A percentile compares a stretch with the other conserved stretches of the same genome.
Conservation (phyloP, 306 rosid species). For the Dalbergia cochinchinensis region DNA sequence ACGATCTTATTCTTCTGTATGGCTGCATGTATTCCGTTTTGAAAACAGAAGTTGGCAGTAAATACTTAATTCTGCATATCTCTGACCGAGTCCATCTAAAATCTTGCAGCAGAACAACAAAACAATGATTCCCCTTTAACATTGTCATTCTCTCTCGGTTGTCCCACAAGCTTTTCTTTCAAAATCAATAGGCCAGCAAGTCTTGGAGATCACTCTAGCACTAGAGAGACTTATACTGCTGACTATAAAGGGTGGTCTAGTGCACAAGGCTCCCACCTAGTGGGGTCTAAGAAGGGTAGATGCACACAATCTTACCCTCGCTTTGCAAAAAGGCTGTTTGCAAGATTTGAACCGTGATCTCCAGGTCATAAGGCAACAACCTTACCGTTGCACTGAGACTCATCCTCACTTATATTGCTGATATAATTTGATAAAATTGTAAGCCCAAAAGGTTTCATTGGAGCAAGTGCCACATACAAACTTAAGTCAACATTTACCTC, state of each 20-base stretch:
- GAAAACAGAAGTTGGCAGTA: background rate
- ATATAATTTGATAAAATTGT: background rate
- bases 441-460: slow-evolving; percentile 17
- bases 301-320: no score
- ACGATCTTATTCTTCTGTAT: slow-evolving; percentile 1
- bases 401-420: no score
- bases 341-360: no score
- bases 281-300: no score
- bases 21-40: background rate
- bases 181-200: slow-evolving; percentile 19
- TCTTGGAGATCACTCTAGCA: slow-evolving; percentile 16
- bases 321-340: no score
- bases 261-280: no score
- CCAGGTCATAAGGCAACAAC: no score
- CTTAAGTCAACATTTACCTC: background rate
- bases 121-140: slow-evolving; percentile 16
- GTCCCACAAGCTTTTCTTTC: slow-evolving; percentile 28
- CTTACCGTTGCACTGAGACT: no score
- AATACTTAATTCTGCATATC: slow-evolving; percentile 28
- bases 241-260: background rate
- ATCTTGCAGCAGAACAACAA: background rate
- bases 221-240: slow-evolving; percentile 9
- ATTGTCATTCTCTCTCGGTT: background rate
- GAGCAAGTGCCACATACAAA: slow-evolving; percentile 17
- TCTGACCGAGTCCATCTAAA: slow-evolving; percentile 14